phyloP scores from a whole-genome alignment of 257 asterid species.

The Voacanga thouarsii region DNA sequence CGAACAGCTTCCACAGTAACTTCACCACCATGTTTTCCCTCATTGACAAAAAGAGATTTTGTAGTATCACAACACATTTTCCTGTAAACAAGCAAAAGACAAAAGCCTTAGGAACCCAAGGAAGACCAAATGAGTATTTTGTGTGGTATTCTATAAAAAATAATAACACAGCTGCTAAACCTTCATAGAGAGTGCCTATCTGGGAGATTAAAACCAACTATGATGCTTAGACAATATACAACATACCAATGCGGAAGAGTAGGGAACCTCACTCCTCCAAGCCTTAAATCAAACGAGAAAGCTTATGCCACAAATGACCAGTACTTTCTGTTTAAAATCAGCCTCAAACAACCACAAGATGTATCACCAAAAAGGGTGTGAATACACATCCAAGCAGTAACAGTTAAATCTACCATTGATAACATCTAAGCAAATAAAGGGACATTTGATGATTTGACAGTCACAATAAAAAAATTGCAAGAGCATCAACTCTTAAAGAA shows the following conservation, averaged over 20 bases:
- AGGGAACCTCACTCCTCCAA: background rate
- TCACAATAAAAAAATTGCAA: background rate
- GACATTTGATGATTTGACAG: background rate
- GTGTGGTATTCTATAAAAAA: background rate
- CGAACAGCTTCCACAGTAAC: constrained; percentile 88
- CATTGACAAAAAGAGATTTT: constrained; percentile 71
- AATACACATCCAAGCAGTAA: background rate
- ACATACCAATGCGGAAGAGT: constrained; percentile 1
- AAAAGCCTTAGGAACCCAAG: background rate
- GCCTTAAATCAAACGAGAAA: background rate
- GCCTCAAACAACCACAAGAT: background rate
- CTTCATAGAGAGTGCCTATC: background rate
- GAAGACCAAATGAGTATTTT: background rate
- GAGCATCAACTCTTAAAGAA: background rate
- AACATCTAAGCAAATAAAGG: background rate
- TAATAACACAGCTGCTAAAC: background rate
- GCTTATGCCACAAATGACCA: background rate
- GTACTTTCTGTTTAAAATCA: background rate
- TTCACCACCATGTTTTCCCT: constrained; percentile 97
- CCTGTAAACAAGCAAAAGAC: constrained; percentile 41
- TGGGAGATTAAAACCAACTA: background rate
- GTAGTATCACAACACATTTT: constrained; percentile 59
- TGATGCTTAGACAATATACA: background rate
- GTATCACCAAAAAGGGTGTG: too few relatives aligned
- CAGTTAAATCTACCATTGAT: background rate